Evolutionary conservation across 1,139 yeast species (phyloP).

Genomic region (Scheffersomyces parashehatae): DNA sequence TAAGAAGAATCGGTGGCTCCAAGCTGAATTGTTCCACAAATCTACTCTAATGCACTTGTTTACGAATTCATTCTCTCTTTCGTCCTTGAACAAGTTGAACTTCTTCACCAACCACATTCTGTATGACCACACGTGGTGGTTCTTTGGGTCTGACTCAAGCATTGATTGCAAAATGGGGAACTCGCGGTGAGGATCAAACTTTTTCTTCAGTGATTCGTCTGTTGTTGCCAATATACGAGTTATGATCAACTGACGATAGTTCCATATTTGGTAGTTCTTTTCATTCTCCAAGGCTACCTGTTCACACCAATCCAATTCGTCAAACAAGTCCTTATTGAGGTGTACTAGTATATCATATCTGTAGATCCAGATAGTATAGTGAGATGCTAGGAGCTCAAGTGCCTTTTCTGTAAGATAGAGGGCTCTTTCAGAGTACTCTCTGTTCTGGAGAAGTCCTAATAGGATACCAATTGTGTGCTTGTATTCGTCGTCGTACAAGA

Average conservation of each 20-base stretch:
- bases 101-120: slow-evolving; percentile 73
- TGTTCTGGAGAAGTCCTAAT: slow-evolving; percentile 56
- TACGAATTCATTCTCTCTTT: slow-evolving; percentile 55
- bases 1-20: slow-evolving; percentile 82
- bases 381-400: slow-evolving; percentile 77
- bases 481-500: slow-evolving; percentile 77
- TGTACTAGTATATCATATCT: slow-evolving; percentile 56
- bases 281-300: slow-evolving; percentile 71
- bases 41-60: slow-evolving; percentile 57
- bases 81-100: slow-evolving; percentile 46
- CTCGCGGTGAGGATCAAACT: slow-evolving; percentile 55
- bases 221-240: slow-evolving; percentile 27
- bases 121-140: slow-evolving; percentile 96
- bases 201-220: slow-evolving; percentile 7
- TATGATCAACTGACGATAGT: slow-evolving; percentile 70
- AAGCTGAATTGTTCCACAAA: slow-evolving; percentile 86
- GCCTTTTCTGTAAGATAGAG: slow-evolving; percentile 62
- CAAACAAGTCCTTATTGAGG: slow-evolving; percentile 31
- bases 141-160: slow-evolving; percentile 78
- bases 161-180: slow-evolving; percentile 62
- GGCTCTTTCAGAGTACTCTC: slow-evolving; percentile 74
- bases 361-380: slow-evolving; percentile 88
- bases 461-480: slow-evolving; percentile 58
- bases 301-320: slow-evolving; percentile 64
- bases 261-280: slow-evolving; percentile 96